Evolutionary conservation across 78 protist species (phyloP).

Genomic region (Guillardia theta): DNA sequence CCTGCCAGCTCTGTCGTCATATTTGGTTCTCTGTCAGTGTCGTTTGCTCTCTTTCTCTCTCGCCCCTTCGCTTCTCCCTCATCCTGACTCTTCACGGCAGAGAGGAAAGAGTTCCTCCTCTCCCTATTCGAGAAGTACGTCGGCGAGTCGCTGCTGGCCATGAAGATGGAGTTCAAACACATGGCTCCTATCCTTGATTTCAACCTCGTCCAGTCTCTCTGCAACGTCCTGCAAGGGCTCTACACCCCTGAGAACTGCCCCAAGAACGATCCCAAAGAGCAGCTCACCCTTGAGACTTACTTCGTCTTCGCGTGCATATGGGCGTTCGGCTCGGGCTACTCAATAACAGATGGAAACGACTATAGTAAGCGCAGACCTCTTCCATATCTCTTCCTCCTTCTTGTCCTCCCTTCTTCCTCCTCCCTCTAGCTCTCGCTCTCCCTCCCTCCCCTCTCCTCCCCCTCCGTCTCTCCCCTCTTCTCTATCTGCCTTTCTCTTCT

Average conservation of each 20-base stretch:
- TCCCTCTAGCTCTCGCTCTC: too few species aligned
- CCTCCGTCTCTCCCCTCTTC: too few species aligned
- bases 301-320: slow-evolving; percentile 63
- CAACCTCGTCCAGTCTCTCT: slow-evolving; percentile 48
- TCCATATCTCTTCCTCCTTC: too few species aligned
- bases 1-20: too few species aligned
- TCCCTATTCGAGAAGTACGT: slow-evolving; percentile 64
- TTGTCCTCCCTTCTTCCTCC: too few species aligned
- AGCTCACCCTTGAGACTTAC: slow-evolving; percentile 13
- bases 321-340: slow-evolving; percentile 59
- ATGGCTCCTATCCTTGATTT: slow-evolving; percentile 47
- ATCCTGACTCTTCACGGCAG: too few species aligned
- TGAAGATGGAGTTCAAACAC: slow-evolving; percentile 53
- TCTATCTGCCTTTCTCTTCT: not conserved
- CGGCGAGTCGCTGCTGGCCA: not conserved
- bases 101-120: not conserved
- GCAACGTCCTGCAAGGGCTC: slow-evolving; percentile 37
- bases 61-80: too few species aligned
- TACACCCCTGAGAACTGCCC: slow-evolving; percentile 41
- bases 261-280: not conserved
- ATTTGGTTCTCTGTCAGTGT: too few species aligned
- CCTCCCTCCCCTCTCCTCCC: too few species aligned
- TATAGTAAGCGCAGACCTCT: too few species aligned
- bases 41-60: too few species aligned
- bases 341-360: slow-evolving; percentile 54